Evolutionary conservation across 768 basidiomycete genomes (phyloP), one percentile per base, ranked within the genome.

Genomic region (Rossbeevera mucosa): DNA sequence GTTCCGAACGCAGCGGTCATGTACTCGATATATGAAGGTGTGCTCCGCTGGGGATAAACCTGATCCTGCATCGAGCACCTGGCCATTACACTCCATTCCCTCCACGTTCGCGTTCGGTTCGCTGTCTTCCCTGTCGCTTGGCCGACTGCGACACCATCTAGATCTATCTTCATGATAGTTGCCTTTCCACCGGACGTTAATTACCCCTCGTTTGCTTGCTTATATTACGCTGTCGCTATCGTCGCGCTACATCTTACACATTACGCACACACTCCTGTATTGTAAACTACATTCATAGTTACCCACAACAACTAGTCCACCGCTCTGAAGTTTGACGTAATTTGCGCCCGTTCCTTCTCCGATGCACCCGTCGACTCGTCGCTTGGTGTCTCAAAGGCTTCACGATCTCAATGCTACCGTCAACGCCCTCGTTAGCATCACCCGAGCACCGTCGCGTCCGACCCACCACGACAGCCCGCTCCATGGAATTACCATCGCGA

Each of bases 1-100:
- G 91, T 99, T 4, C 95, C 95, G 7, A 99, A 99, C 60, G 95
- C 95, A 0, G 89, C 88, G 1, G 91, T 94, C 58, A 97, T 98
- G 95, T 99, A 87, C 72, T 85, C 84, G 55, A 93, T 96, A 64
- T 97, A 97, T 64, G 94, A 98, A 68, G 83, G 86, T 22, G 75
- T 85, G 26, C 73, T 94, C 26, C 76, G 83, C 36, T 90, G 83
- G 83, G 74, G 62, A 20, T 57, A 9, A 50, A 18, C 33, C 18
- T 36, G 41, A 42, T 13, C 12, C 2, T 21, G 18, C 14, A 18
- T 12, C 18, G 14, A 16, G 30, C n/a, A 36, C 33, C 16, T 14
- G 31, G 16, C 16, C 31, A 31, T 31, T 31, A n/a, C 31, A n/a
- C n/a, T 9, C 8, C n/a, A 36, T n/a, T 4, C 7, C 7, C 31